Conservation (phyloP, 306 rosid genomes). For the Dicorynia guianensis region DNA sequence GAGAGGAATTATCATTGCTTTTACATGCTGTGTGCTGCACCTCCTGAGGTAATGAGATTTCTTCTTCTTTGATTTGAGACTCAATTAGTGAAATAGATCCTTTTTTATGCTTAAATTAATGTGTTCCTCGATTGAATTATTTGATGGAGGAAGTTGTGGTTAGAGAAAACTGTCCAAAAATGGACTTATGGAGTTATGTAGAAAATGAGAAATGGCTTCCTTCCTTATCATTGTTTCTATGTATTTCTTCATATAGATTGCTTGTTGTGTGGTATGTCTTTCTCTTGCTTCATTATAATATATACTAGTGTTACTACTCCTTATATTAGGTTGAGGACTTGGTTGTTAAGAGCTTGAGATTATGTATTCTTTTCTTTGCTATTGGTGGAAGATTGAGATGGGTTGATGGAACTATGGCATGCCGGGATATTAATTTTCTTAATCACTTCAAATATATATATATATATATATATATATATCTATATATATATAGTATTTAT, state of each 20-base stretch:
- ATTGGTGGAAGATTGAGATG: slow-evolving; percentile 10
- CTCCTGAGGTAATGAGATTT: slow-evolving; percentile 76
- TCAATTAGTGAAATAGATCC: slow-evolving; percentile 27
- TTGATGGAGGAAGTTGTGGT: slow-evolving; percentile 28
- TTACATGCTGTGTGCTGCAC: slow-evolving; percentile 99
- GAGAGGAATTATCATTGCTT: slow-evolving; percentile 99
- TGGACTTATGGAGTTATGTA: slow-evolving; percentile 15
- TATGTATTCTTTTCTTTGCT: background rate
- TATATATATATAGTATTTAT: no score
- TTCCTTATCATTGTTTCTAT: slow-evolving; percentile 11
- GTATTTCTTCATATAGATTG: slow-evolving; percentile 18
- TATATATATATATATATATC: no score
- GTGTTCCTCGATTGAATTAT: slow-evolving; percentile 38
- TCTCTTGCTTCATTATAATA: slow-evolving; percentile 33
- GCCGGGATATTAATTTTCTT: slow-evolving; percentile 16
- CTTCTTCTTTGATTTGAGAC: slow-evolving; percentile 30
- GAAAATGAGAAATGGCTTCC: slow-evolving; percentile 19
- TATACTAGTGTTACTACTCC: background rate
- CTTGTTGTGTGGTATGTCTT: slow-evolving; percentile 23
- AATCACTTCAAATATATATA: background rate
- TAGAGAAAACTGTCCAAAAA: slow-evolving; percentile 23
- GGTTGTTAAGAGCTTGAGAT: slow-evolving; percentile 3
- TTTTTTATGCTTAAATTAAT: slow-evolving; percentile 25
- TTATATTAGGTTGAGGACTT: background rate
- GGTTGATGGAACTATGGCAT: slow-evolving; percentile 13